A percentile compares a stretch with the other conserved stretches of the same genome.
Evolutionary conservation across 129 eudicot genomes (phyloP).

Genomic region (Silybum marianum): DNA sequence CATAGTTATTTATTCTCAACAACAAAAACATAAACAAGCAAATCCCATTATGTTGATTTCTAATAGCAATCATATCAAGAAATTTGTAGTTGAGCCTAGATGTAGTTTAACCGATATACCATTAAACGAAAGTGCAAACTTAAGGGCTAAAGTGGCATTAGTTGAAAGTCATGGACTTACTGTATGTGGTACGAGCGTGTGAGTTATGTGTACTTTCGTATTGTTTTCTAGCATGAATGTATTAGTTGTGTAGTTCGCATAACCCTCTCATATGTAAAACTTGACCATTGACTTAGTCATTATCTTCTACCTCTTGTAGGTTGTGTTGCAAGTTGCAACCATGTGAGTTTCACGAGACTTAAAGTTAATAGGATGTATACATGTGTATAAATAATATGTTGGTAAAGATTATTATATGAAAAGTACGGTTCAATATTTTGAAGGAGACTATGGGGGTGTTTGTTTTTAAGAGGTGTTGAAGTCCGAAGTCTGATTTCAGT

Average conservation of each 20-base stretch:
- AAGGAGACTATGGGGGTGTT: too few species aligned
- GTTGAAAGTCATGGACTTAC: neutral
- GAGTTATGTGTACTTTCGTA: neutral
- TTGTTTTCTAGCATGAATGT: neutral
- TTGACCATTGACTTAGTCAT: neutral
- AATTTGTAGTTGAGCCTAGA: neutral
- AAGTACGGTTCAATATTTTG: too few species aligned
- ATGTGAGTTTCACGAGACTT: neutral
- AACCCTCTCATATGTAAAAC: neutral
- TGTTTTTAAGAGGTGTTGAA: too few species aligned
- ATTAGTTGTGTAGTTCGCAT: neutral
- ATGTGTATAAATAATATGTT: neutral
- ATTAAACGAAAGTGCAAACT: neutral
- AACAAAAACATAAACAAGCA: neutral
- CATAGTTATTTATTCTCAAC: too few species aligned
- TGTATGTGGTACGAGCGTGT: neutral
- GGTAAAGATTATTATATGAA: too few species aligned
- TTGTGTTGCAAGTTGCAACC: too few species aligned
- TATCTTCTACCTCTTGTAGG: neutral
- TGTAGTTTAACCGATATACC: neutral
- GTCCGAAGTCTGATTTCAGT: too few species aligned
- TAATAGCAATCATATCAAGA: neutral
- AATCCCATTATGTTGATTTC: neutral
- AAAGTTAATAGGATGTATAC: neutral
- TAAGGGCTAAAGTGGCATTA: neutral